phyloP scores from a whole-genome alignment of 2,329 filamentous ascomycete genomes.

The Nothophoma quercina region DNA sequence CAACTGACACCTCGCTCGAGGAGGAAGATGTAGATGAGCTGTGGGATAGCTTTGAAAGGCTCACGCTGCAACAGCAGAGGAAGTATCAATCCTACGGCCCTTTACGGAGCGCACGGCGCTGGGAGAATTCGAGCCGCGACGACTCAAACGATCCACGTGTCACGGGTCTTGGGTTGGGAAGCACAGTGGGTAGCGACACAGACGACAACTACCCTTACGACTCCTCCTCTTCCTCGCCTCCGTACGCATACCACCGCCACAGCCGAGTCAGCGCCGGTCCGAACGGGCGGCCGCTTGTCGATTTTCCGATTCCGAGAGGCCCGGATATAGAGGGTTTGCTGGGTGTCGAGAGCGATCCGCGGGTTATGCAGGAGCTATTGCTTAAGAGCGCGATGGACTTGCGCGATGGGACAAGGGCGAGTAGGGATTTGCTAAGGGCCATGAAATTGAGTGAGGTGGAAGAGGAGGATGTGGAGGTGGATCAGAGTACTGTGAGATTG shows the following conservation, averaged over 20 bases:
- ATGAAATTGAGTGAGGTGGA: slow-evolving; percentile 40
- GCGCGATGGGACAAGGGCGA: slow-evolving; percentile 39
- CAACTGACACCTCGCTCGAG: slow-evolving; percentile 41
- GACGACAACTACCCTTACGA: slow-evolving; percentile 36
- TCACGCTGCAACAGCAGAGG: slow-evolving; percentile 22
- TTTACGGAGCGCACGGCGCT: slow-evolving; percentile 25
- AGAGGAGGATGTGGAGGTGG: slow-evolving; percentile 18
- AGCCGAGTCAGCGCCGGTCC: slow-evolving; percentile 39
- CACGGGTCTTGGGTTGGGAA: slow-evolving; percentile 16
- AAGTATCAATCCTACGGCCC: slow-evolving; percentile 23
- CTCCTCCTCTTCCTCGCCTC: slow-evolving; percentile 22
- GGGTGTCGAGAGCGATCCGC: slow-evolving; percentile 27
- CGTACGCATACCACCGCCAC: slow-evolving; percentile 22
- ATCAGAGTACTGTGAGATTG: slow-evolving; percentile 21
- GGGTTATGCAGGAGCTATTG: slow-evolving; percentile 34
- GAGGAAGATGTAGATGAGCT: slow-evolving; percentile 48
- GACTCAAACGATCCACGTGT: slow-evolving; percentile 12
- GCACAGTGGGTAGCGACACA: slow-evolving; percentile 27
- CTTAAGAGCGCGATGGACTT: slow-evolving; percentile 43
- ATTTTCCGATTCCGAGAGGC: slow-evolving; percentile 43
- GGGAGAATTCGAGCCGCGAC: slow-evolving; percentile 25
- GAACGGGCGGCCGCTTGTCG: slow-evolving; percentile 43
- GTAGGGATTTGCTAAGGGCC: slow-evolving; percentile 40
- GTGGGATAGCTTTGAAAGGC: slow-evolving; percentile 43
- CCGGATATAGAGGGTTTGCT: slow-evolving; percentile 39